A percentile compares a stretch with the other conserved stretches of the same genome.
phyloP scores from a whole-genome alignment of 1,284 basidiomycete genomes.

The Moesziomyces antarcticus region DNA sequence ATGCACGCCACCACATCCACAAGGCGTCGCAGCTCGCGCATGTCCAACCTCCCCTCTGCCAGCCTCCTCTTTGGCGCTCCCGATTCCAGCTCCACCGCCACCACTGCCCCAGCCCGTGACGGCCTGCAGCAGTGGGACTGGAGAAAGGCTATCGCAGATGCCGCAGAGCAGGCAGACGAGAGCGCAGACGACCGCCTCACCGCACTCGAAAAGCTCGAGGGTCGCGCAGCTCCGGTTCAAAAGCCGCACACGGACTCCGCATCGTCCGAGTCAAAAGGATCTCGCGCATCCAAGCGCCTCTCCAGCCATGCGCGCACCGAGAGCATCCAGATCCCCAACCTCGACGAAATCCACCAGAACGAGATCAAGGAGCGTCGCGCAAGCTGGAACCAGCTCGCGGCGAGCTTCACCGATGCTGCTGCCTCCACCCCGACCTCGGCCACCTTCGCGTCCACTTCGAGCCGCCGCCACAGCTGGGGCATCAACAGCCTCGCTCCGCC shows the following conservation, averaged over 20 bases:
- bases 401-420: slow-evolving; percentile 4
- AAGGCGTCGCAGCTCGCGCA: slow-evolving; percentile 49
- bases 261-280: slow-evolving; percentile 4
- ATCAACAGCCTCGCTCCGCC: slow-evolving; percentile 21
- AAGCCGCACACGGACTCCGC: slow-evolving; percentile 3
- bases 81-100: slow-evolving; percentile 5
- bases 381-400: slow-evolving; percentile 44
- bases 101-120: slow-evolving; percentile 12
- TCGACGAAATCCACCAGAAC: slow-evolving; percentile 58
- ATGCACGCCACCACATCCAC: slow-evolving; percentile 18
- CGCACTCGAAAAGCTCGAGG: slow-evolving; percentile 64
- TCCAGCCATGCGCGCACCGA: slow-evolving; percentile 48
- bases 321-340: slow-evolving; percentile 59
- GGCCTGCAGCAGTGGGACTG: slow-evolving; percentile 43
- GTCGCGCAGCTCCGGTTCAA: slow-evolving; percentile 21
- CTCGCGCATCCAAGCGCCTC: slow-evolving; percentile 38
- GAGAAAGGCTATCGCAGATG: slow-evolving; percentile 37
- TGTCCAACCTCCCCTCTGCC: slow-evolving; percentile 51
- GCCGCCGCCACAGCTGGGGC: slow-evolving; percentile 37
- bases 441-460: slow-evolving; percentile 9
- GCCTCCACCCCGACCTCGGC: slow-evolving; percentile 13
- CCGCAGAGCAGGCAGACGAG: slow-evolving; percentile 20
- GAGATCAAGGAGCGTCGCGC: slow-evolving; percentile 46
- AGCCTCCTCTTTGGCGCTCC: slow-evolving; percentile 50
- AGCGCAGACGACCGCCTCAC: slow-evolving; percentile 49